Percentiles rank a stretch among this genome's conserved stretches.
Conservation (phyloP, 2,329 filamentous ascomycete species). For the Lasiodiplodia gonubiensis region DNA sequence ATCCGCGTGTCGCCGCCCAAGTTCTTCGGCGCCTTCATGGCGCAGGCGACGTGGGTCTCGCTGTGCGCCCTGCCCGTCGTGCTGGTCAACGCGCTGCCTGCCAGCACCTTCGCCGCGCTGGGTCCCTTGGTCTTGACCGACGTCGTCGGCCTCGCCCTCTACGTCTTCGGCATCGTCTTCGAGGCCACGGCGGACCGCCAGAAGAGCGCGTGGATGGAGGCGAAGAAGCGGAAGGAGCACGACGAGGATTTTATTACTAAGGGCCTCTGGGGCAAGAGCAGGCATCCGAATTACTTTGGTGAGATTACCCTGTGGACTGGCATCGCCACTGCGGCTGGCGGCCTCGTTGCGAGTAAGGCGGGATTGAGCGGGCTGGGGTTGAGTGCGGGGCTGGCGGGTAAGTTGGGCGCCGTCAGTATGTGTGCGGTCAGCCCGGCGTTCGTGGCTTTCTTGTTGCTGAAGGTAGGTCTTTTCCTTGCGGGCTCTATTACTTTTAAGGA, state of each 20-base stretch:
- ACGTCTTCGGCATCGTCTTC: constrained; percentile 63
- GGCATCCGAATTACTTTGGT: constrained; percentile 76
- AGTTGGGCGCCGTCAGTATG: constrained; percentile 54
- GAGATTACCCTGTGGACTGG: constrained; percentile 73
- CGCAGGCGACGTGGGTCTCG: constrained; percentile 71
- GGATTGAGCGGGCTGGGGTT: constrained; percentile 65
- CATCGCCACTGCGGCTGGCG: constrained; percentile 64
- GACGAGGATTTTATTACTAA: constrained; percentile 69
- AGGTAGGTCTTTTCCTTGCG: constrained; percentile 52
- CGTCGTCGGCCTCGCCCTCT: constrained; percentile 63
- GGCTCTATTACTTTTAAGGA: not conserved
- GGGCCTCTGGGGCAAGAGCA: constrained; percentile 65
- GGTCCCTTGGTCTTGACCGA: constrained; percentile 57
- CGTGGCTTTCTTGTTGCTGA: constrained; percentile 66
- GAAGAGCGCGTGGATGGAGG: constrained; percentile 66
- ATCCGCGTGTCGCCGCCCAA: constrained; percentile 60
- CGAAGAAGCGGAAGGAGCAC: constrained; percentile 69
- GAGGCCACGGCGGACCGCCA: constrained; percentile 69
- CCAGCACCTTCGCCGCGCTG: constrained; percentile 57
- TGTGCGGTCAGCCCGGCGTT: constrained; percentile 68
- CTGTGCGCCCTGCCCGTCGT: constrained; percentile 70
- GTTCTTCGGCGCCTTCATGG: constrained; percentile 62
- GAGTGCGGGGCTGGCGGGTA: constrained; percentile 50
- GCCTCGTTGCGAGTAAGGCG: constrained; percentile 60
- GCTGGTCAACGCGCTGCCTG: constrained; percentile 66